Percentiles rank a stretch among this genome's conserved stretches.
Evolutionary conservation across 495 filamentous ascomycete genomes (phyloP).

Genomic region (Parachaetomium inaequale): DNA sequence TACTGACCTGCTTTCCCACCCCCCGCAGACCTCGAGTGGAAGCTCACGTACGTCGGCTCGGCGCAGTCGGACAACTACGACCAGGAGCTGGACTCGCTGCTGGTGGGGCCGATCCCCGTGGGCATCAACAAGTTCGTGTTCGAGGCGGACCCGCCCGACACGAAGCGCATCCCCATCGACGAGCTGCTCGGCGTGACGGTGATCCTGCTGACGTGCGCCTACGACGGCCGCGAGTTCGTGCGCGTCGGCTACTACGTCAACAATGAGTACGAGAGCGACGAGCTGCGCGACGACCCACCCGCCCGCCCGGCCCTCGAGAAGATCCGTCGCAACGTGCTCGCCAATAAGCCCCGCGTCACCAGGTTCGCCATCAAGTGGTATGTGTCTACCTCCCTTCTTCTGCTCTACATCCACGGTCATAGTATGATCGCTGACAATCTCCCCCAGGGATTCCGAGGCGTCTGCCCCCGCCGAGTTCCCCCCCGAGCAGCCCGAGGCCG

Average conservation of each 20-base stretch:
- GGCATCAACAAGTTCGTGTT: slow-evolving; percentile 99
- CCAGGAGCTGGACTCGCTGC: slow-evolving; percentile 93
- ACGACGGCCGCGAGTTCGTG: slow-evolving; percentile 94
- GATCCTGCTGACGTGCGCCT: slow-evolving; percentile 92
- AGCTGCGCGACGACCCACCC: slow-evolving; percentile 81
- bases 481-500: slow-evolving; percentile 94
- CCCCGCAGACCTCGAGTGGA: slow-evolving; percentile 89
- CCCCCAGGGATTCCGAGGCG: slow-evolving; percentile 83
- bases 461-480: slow-evolving; percentile 94
- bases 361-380: slow-evolving; percentile 99
- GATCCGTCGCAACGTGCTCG: slow-evolving; percentile 84
- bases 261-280: slow-evolving; percentile 94
- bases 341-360: slow-evolving; percentile 95
- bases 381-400: slow-evolving; percentile 23
- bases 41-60: slow-evolving; percentile 96
- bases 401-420: too few species aligned
- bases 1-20: slow-evolving; percentile 5
- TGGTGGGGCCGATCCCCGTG: slow-evolving; percentile 93
- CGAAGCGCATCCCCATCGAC: slow-evolving; percentile 81
- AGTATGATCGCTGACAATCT: background rate
- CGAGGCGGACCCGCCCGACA: slow-evolving; percentile 87
- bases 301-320: slow-evolving; percentile 88
- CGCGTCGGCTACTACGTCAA: slow-evolving; percentile 99
- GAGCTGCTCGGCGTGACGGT: slow-evolving; percentile 97
- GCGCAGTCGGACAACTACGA: slow-evolving; percentile 97